Evolutionary conservation across 2,329 filamentous ascomycete genomes (phyloP), one percentile per base, ranked within the genome.

Genomic region (Aspergillus brunneoviolaceus): DNA sequence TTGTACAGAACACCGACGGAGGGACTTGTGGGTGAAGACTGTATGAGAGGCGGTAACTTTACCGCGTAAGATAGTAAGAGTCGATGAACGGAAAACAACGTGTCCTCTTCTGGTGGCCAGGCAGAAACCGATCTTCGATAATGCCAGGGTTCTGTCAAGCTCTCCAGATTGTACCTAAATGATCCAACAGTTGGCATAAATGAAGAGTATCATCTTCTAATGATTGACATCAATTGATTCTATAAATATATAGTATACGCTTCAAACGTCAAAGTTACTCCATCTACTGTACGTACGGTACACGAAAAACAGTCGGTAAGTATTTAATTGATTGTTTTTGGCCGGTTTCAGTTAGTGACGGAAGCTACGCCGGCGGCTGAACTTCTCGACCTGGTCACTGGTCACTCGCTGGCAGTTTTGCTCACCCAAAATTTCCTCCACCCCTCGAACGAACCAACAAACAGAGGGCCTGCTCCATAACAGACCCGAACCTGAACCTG

Each of bases 361-460:
- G 66, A 72, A 67, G 70, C 74, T 75, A 76, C 74, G 73, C 74
- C 66, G 69, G 65, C 68, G 68, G 68, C 69, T 67, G 71, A 69
- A 74, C 65, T 70, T 72, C 70, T 69, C 67, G 67, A 69, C 67
- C 71, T 69, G 27, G 27, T 29, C 27, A 29, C 27, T 29, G 27
- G 27, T 9, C 27, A 27, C 27, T 27, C 33, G 16, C 11, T 35
- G 72, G 71, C 72, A 69, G 66, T 69, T 67, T 60, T 63, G 61
- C 39, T 45, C 69, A 68, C 67, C 72, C 72, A 70, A 74, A 75
- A 74, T 69, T 70, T 69, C 70, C 67, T 64, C 57, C 60, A 62
- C 55, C 59, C 57, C 48, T 29, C 27, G 27, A 29, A 7, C 27
- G 27, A 29, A 29, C 7, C 27, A 29, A 29, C 27, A 29, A 29